Base-by-base conservation (phyloP, 257 asterid species). In the Lycium barbarum region DNA sequence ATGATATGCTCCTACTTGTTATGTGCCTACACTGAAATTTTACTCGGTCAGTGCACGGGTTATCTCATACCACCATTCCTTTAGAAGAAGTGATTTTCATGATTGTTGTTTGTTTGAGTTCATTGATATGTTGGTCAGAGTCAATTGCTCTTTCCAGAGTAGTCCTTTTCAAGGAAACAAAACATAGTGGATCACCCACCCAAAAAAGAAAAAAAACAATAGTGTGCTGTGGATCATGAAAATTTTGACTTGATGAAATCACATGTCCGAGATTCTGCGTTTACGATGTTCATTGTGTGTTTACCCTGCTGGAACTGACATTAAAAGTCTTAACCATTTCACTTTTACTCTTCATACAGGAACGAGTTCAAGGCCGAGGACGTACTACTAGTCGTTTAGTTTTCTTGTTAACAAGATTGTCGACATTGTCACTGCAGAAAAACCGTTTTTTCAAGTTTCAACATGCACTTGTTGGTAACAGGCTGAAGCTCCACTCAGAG, bases 131-230 rank as follows among this genome's bases (percentile, higher is more conserved):
- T 81, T 83, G 20, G 84, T 82, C 83, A 71, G 85, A 76, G 55
- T 83, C 66, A 80, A 61, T 83, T 82, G 82, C 67, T 82, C 51
- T 40, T 71, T 83, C 83, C 81, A 73, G 71, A 79, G n/a, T 84
- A 70, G 88, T 84, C 85, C 59, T 83, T 81, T 81, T 87, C 88
- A 85, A 67, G 85, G 79, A 85, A 90, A 89, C 87, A 89, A 86
- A 89, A 86, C 86, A 45, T 85, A 88, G 95, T 92, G 94, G 92
- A 88, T 85, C 88, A 83, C 86, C 97, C 94, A 91, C 92, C 90
- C 67, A 87, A 67, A 79, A 88, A 89, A 88, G 81, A 17, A 85
- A 73, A 78, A 59, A 71, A 76, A 73, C 89, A 88, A 90, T 90
- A 84, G 86, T 88, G 49, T 83, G 86, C 84, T 87, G 88, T 78